A percentile compares a stretch with the other conserved stretches of the same genome.
Evolutionary conservation across 1,284 basidiomycete genomes (phyloP).

Genomic region (Xerocomus nothofagi): DNA sequence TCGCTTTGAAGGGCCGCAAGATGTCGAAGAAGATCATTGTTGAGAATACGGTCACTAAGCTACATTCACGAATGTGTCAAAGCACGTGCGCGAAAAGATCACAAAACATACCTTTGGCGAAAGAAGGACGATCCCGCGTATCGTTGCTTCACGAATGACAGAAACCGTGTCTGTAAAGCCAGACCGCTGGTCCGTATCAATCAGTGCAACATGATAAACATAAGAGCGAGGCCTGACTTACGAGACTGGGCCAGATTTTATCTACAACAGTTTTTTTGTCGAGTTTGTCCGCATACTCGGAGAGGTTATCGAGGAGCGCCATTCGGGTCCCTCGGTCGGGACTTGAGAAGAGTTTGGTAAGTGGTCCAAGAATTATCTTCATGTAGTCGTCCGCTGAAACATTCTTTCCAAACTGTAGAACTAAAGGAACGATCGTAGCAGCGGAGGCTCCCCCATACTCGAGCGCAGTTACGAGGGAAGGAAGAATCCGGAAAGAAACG

Average conservation of each 20-base stretch:
- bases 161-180: constrained; percentile 95
- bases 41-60: constrained; percentile 90
- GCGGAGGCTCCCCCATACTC: constrained; percentile 85
- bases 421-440: constrained; percentile 77
- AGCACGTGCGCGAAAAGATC: background rate
- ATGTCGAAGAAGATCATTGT: constrained; percentile 93
- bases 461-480: constrained; percentile 81
- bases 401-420: constrained; percentile 77
- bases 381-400: constrained; percentile 74
- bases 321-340: constrained; percentile 93
- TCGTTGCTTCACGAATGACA: constrained; percentile 91
- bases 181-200: constrained; percentile 61
- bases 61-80: constrained; percentile 31
- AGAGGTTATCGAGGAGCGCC: constrained; percentile 86
- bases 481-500: constrained; percentile 82
- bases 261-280: constrained; percentile 84
- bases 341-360: constrained; percentile 82
- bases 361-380: constrained; percentile 69
- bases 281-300: constrained; percentile 84
- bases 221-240: constrained; percentile 40
- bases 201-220: background rate
- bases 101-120: constrained; percentile 71
- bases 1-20: constrained; percentile 94
- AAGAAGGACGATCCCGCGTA: constrained; percentile 84
- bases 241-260: constrained; percentile 91